Percentiles rank a stretch among this genome's conserved stretches.
These are phyloP conservation scores for Macadamia tetraphylla DNA, from an alignment of 164 flowering plant species.

Conservation along the genomic window DNA sequence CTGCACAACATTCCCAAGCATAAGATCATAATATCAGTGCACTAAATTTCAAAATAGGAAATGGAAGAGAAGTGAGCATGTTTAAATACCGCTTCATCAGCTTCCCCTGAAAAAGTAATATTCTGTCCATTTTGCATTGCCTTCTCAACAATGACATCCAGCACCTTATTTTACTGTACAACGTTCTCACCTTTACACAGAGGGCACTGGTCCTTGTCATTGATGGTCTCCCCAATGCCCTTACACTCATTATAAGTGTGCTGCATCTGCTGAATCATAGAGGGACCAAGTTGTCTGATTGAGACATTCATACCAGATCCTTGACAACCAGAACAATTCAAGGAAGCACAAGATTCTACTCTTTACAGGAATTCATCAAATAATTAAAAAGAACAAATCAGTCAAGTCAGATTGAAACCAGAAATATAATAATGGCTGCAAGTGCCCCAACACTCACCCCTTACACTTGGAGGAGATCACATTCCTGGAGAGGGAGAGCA, in stretches of 20 bases:
- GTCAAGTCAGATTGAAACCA: too few relatives aligned
- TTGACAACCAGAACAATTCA: conserved; percentile 47
- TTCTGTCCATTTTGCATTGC: conserved; percentile 57
- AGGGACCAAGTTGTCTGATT: conserved; percentile 53
- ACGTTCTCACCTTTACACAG: conserved; percentile 52
- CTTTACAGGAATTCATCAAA: conserved; percentile 29
- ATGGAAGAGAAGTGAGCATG: too few relatives aligned
- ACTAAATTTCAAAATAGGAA: too few relatives aligned
- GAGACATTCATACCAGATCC: conserved; percentile 57
- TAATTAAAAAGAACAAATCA: too few relatives aligned
- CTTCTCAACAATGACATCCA: conserved; percentile 48
- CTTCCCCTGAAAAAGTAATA: conserved; percentile 56
- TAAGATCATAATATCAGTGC: too few relatives aligned
- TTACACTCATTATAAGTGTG: conserved; percentile 47
- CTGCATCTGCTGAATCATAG: conserved; percentile 55
- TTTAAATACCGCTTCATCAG: conserved; percentile 44
- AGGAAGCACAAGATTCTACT: conserved; percentile 57
- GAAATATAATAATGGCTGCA: too few relatives aligned
- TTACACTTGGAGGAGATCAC: conserved; percentile 52
- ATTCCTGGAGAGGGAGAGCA: conserved; percentile 49
- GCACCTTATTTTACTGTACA: conserved; percentile 42
- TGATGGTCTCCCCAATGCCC: conserved; percentile 47
- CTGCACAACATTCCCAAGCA: conserved; percentile 21
- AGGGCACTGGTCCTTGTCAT: conserved; percentile 44
- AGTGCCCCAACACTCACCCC: conserved; percentile 4